phyloP scores from a whole-genome alignment of 441 rosid genomes.

The Geranium incanum region DNA sequence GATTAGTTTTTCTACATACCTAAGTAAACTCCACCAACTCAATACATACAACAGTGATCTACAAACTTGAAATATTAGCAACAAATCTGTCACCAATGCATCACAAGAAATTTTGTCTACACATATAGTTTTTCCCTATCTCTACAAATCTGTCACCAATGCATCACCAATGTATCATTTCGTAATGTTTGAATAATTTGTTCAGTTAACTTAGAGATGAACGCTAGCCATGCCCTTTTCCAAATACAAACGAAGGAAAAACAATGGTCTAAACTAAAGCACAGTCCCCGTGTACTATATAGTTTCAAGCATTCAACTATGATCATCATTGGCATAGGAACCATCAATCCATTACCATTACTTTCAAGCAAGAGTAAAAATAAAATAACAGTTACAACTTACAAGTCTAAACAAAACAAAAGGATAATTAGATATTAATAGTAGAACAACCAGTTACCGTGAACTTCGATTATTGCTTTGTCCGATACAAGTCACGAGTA shows the following conservation, averaged over 20 bases:
- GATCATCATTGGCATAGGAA: background rate
- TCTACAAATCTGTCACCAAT: no score
- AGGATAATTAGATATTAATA: background rate
- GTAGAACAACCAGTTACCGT: conserved; percentile 38
- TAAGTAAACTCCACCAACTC: background rate
- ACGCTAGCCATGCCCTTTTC: background rate
- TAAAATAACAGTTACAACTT: background rate
- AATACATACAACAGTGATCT: background rate
- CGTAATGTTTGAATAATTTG: background rate
- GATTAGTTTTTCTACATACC: no score
- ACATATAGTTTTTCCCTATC: no score
- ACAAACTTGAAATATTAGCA: background rate
- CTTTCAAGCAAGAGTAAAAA: background rate
- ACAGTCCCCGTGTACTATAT: background rate
- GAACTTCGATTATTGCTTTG: conserved; percentile 60
- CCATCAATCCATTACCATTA: background rate
- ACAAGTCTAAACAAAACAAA: background rate
- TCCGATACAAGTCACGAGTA: conserved; percentile 46
- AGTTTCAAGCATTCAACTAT: background rate
- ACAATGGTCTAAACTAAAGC: background rate
- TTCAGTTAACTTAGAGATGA: background rate
- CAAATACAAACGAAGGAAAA: background rate
- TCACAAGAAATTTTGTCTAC: no score
- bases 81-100: background rate
- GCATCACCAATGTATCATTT: background rate